Evolutionary conservation across 805 yeast genomes (phyloP), one percentile per base, ranked within the genome.

Genomic region (Kuraishia borneana): DNA sequence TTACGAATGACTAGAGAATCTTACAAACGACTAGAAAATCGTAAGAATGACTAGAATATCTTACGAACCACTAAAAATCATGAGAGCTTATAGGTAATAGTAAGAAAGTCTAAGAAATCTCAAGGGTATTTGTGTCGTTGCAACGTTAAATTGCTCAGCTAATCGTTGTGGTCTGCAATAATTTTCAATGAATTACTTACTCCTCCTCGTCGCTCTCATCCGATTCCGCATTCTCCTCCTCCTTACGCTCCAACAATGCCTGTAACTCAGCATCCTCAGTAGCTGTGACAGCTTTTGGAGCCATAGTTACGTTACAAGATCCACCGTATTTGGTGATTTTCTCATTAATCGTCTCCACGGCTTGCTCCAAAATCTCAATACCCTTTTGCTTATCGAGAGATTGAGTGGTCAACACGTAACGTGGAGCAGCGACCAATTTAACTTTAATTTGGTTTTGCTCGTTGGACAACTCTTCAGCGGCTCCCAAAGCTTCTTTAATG

Each of bases 281-380:
- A 40, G 95, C 97, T 37, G 96, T 87, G 45, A 92, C 97, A 29
- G 97, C 96, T 75, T 88, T 89, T 54, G 98, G 97, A 49, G 94
- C 89, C 96, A 89, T 89, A 36, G 94, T 87, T 43, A 89, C 81
- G 46, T 83, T 84, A 58, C 95, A 81, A 38, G 75, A 72, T 53
- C 98, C 98, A 35, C 85, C 95, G 36, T 73, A 69, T 16, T 69
- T 65, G 40, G 70, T 70, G 50, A 92, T 87, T 33, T 76, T 67
- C 47, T 71, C 73, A 39, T 73, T 69, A 42, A 92, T 82, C 46
- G 70, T 76, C 44, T 71, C 81, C 44, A 92, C 84, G 32, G 97
- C 95, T 46, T 70, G 59, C 53, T 76, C 79, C 53, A 92, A 70
- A 30, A 76, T 62, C 39, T 79, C 82, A 45, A 92, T 70, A 56